Base-by-base conservation (phyloP, 352 stramenopile species). In the Peronospora belbahrii region DNA sequence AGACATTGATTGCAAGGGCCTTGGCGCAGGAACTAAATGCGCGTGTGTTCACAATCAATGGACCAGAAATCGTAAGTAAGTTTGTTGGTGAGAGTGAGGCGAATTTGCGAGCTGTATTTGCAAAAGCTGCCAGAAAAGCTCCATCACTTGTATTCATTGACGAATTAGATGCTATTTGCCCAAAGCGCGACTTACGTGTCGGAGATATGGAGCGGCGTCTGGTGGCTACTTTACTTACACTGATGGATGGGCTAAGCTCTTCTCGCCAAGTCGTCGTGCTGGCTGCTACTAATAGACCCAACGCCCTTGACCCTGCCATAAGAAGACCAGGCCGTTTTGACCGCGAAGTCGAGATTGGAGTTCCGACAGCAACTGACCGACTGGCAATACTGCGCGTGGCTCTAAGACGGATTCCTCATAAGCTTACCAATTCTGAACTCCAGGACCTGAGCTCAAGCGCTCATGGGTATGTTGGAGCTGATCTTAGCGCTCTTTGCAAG, bases 41-140 rank as follows among this genome's bases (percentile, higher is more conserved):
- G 4, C 83, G 85, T 36, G 95, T 98, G 52, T 98, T 98, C 59
- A 76, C 78, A 17, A 97, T 99, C 65, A 98, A 98, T 54, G 95
- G 94, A 8, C 92, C 95, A 8, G 95, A 98, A 64, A 69, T 98
- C 39, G 91, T 98, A 53, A 96, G 85, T 41, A 97, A 97, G 59
- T 90, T 86, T 47, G 88, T 96, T 18, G 95, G 95, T 42, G 94
- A 98, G 53, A 89, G 78, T 54, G 85, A 94, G 49, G 69, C 74
- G 1, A 90, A 87, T 14, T 57, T 95, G 30, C 74, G 83, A 11
- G 63, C 69, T 18, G 68, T 92, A 30, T 92, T 92, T 47, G 49
- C 61, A 23, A 50, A 61, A 0, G 80, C 80, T 5, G 64, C 62
- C 1, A 42, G 47, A 5, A 54, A 81, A 33, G 66, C 63, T 0